These are phyloP conservation scores for Silene vulgaris DNA, from an alignment of 179 eudicot species.

Conservation along the genomic window DNA sequence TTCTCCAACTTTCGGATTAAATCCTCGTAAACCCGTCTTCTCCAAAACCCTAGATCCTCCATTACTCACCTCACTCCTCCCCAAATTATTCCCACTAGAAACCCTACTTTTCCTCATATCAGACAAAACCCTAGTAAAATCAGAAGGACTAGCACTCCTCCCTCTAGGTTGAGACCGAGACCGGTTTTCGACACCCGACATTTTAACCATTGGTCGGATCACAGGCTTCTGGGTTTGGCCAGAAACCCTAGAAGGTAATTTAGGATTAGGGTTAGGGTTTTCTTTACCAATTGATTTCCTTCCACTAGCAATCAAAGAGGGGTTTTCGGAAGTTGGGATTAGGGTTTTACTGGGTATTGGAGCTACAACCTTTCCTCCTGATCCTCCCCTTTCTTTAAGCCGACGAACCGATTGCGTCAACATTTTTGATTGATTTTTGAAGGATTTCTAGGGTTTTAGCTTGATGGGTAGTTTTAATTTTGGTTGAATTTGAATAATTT, in stretches of 20 bases:
- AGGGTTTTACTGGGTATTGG: conserved; percentile 37
- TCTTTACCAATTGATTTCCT: conserved; percentile 47
- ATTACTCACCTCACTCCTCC: conserved; percentile 17
- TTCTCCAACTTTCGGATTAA: conserved; percentile 14
- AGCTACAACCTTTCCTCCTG: conserved; percentile 31
- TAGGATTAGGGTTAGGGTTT: conserved; percentile 37
- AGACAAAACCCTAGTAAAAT: conserved; percentile 40
- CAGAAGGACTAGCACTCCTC: conserved; percentile 79
- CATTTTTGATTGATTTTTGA: conserved; percentile 14
- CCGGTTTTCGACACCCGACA: conserved; percentile 34
- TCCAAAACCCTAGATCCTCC: conserved; percentile 31
- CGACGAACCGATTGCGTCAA: conserved; percentile 42
- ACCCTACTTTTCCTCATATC: conserved; percentile 50
- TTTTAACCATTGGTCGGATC: conserved; percentile 43
- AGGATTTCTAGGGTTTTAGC: neutral
- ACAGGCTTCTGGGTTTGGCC: conserved; percentile 51
- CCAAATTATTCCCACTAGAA: conserved; percentile 16
- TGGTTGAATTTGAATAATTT: neutral
- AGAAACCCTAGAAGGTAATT: conserved; percentile 49
- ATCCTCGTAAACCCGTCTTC: conserved; percentile 36
- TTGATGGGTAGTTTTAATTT: neutral
- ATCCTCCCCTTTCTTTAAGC: conserved; percentile 47
- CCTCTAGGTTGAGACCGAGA: conserved; percentile 57
- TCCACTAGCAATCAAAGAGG: conserved; percentile 21
- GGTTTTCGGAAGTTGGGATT: conserved; percentile 39